Evolutionary conservation across 2,329 filamentous ascomycete species (phyloP), one percentile per base, ranked within the genome.

Genomic region (Phyllachora maydis): DNA sequence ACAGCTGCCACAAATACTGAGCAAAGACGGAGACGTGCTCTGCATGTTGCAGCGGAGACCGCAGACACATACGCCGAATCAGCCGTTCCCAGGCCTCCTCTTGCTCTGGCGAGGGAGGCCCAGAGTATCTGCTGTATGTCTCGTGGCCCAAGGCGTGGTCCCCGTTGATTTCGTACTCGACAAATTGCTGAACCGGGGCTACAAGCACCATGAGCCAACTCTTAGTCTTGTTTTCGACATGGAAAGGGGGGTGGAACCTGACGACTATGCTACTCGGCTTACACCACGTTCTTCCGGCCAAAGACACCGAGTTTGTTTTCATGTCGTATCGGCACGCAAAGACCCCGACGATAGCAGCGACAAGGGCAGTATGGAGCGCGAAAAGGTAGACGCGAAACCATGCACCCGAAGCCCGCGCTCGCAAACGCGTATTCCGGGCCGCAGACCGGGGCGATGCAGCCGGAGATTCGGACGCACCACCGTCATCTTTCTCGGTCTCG

Each of bases 81-180:
- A 28, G 16, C 10, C 19, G 8, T 13, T 25, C 22, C 26, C 26
- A 28, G 6, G 19, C 23, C n/a, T 20, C 11, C 9, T 28, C 23
- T 22, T 22, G 20, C 5, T 15, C 12, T 3, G 11, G 11, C 10
- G 22, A 18, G 3, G 26, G 26, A 8, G 19, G 23, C 9, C 26
- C 26, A 9, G 26, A 24, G 17, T 22, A 25, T 14, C 11, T 17
- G 23, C 23, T 28, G n/a, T 17, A 13, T 5, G 18, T 19, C 10
- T 21, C 12, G 19, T 23, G 16, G 11, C 16, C 21, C 5, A 28
- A 19, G 3, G 23, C 13, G 8, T 22, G 19, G 14, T 21, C 19
- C 8, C 19, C 16, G n/a, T 12, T 28, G 11, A 25, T 25, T 16
- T 25, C 23, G 16, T 25, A 19, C 16, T 22, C 11, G 15, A 28